Conservation (phyloP, 495 filamentous ascomycete species). For the Hypoxylon intermedium region DNA sequence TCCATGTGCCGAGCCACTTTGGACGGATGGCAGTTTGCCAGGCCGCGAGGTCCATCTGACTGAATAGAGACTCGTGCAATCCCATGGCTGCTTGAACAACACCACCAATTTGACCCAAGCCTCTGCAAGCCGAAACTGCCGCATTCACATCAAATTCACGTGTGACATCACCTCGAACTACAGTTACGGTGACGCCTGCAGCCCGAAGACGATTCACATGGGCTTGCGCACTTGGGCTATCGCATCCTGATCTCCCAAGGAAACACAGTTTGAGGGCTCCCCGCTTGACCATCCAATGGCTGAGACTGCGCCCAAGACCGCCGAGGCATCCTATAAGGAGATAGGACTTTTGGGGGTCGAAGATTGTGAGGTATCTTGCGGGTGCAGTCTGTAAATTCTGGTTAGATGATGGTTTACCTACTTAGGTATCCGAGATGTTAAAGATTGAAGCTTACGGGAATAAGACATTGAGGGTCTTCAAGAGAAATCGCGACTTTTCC, state of each 20-base stretch:
- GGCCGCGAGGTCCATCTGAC: slow-evolving; percentile 47
- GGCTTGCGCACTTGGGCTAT: slow-evolving; percentile 23
- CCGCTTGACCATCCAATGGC: slow-evolving; percentile 57
- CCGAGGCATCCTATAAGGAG: slow-evolving; percentile 62
- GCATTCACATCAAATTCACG: slow-evolving; percentile 26
- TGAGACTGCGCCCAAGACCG: slow-evolving; percentile 60
- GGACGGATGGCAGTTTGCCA: slow-evolving; percentile 48
- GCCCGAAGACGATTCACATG: slow-evolving; percentile 44
- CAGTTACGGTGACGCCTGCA: slow-evolving; percentile 22
- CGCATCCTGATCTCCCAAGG: slow-evolving; percentile 53
- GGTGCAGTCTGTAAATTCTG: slow-evolving; percentile 21
- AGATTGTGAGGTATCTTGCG: slow-evolving; percentile 1
- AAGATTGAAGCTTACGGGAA: slow-evolving; percentile 2
- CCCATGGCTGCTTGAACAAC: slow-evolving; percentile 50
- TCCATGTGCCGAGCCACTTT: slow-evolving; percentile 53
- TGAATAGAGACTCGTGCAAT: slow-evolving; percentile 51
- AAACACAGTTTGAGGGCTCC: slow-evolving; percentile 57
- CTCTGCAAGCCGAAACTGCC: slow-evolving; percentile 19
- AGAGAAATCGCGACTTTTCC: slow-evolving; percentile 60
- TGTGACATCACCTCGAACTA: slow-evolving; percentile 38
- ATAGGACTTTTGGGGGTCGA: slow-evolving; percentile 49
- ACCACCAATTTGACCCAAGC: slow-evolving; percentile 30
- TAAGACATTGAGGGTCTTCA: slow-evolving; percentile 31
- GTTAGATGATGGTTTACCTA: too few species aligned
- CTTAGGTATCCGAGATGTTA: neutral